Conservation (phyloP, 1,284 basidiomycete species). For the Boletus hoseneyae region DNA sequence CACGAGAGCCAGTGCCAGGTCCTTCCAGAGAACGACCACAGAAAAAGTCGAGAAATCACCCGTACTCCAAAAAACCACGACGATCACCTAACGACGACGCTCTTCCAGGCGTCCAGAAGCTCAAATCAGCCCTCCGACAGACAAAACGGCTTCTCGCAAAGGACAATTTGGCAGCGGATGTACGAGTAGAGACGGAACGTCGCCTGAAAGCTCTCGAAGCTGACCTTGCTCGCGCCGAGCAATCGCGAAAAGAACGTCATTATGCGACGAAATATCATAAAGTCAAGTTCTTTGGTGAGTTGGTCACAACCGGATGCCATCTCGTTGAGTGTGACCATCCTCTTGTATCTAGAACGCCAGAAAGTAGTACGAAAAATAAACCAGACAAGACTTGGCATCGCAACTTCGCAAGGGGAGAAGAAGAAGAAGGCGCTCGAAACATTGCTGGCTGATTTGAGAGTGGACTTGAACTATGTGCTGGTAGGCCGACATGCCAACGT, state of each 20-base stretch:
- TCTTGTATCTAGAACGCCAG: slow-evolving; percentile 59
- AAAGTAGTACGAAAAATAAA: slow-evolving; percentile 75
- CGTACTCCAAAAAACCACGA: slow-evolving; percentile 21
- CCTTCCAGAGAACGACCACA: slow-evolving; percentile 15
- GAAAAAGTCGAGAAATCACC: slow-evolving; percentile 17
- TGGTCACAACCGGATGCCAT: neutral
- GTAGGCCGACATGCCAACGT: slow-evolving; percentile 40
- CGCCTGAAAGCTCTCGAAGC: slow-evolving; percentile 69
- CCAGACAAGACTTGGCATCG: slow-evolving; percentile 53
- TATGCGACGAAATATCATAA: slow-evolving; percentile 78
- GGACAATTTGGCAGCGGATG: slow-evolving; percentile 76
- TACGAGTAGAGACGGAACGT: slow-evolving; percentile 75
- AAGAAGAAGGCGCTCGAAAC: slow-evolving; percentile 45
- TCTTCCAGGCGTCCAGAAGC: slow-evolving; percentile 68
- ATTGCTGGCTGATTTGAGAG: slow-evolving; percentile 57
- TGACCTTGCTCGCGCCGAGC: slow-evolving; percentile 66
- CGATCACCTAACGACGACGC: slow-evolving; percentile 21
- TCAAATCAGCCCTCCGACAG: slow-evolving; percentile 78
- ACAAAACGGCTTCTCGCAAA: slow-evolving; percentile 76
- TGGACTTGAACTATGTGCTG: slow-evolving; percentile 83
- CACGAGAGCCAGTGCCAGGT: slow-evolving; percentile 9
- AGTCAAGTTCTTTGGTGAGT: slow-evolving; percentile 85
- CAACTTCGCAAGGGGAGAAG: slow-evolving; percentile 32
- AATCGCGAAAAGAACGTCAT: slow-evolving; percentile 62
- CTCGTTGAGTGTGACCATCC: neutral